Evolutionary conservation across 345 rosid species (phyloP), one percentile per base, ranked within the genome.

Genomic region (Litchi chinensis): DNA sequence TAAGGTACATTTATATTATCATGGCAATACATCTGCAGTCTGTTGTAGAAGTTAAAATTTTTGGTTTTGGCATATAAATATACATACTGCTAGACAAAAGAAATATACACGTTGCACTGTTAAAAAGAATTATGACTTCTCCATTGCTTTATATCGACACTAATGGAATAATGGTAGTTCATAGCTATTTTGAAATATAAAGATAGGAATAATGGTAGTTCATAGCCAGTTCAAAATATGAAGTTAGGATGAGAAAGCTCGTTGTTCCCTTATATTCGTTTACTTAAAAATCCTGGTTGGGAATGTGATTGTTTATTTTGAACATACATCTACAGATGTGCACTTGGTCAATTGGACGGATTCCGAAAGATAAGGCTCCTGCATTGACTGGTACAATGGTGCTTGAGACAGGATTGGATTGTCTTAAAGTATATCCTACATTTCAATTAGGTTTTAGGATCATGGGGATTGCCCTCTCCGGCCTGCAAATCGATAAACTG

Each of bases 401-500:
- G 78, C 90, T 96, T 0, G 91, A 89, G 80, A 66, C 86, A 0
- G 97, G 93, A 32, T 82, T 93, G 66, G 91, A 93, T 43, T 83
- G 87, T 22, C 97, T 94, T 75, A 90, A 90, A 24, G 98, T 96
- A 57, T 93, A 89, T 76, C 99, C 97, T 3, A 85, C 91, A 68
- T 89, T 89, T 81, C 91, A 77, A 87, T 87, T 94, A 54, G 90
- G 89, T 77, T 96, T 94, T 79, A 90, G 85, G 89, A 90, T 96
- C 40, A 95, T 93, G 93, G 98, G 98, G 22, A 79, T 90, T 54
- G 97, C 98, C 48, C 95, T 96, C 60, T 96, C 98, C 39, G 97
- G 98, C 64, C 68, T 94, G 80, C 91, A 91, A 79, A 88, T 91
- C 16, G 91, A 96, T 76, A 96, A 91, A 80, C 86, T 94, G 71